phyloP scores from a whole-genome alignment of 768 basidiomycete genomes.

The Suillus discolor region DNA sequence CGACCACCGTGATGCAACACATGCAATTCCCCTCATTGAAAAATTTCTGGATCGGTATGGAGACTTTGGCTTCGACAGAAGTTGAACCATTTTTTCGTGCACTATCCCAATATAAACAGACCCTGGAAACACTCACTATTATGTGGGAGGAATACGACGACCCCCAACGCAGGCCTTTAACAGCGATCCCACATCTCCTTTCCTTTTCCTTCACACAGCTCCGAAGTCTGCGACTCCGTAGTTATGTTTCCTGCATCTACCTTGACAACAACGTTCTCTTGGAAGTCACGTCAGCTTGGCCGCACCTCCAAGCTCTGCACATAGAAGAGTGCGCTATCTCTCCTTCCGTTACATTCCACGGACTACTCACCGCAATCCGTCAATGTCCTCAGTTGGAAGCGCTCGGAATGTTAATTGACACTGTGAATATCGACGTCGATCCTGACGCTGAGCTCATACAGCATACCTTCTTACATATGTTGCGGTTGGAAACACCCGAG shows the following conservation, averaged over 20 bases:
- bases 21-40: background rate
- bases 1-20: background rate
- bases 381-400: background rate
- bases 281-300: background rate
- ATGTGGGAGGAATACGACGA: background rate
- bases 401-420: background rate
- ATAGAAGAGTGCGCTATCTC: background rate
- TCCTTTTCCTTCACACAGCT: background rate
- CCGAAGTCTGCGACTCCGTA: background rate
- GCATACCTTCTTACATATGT: background rate
- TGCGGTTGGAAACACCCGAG: background rate
- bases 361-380: background rate
- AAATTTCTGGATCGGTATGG: background rate
- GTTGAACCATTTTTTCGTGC: background rate
- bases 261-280: background rate
- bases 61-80: background rate
- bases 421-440: background rate
- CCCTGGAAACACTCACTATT: background rate
- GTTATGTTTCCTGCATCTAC: background rate
- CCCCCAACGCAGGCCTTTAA: background rate
- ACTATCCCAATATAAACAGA: background rate
- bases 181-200: background rate
- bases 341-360: background rate
- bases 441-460: background rate
- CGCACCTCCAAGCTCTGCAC: background rate